These are phyloP conservation scores for Candida sp. DNA, from an alignment of 1,139 yeast genomes.

Conservation along the genomic window DNA sequence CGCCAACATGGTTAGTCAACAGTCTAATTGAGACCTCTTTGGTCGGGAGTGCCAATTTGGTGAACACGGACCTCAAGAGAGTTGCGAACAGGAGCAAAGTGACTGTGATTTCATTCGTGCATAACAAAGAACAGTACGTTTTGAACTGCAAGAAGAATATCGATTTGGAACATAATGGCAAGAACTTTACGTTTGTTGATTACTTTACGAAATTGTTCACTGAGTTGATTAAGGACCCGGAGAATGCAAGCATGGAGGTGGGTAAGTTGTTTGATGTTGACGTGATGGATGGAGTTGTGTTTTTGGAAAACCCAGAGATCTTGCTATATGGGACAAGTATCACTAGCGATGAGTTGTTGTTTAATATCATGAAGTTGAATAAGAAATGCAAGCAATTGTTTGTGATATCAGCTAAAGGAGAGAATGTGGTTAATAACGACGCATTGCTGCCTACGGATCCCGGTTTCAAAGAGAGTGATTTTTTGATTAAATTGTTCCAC, in stretches of 20 bases:
- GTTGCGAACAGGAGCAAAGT: constrained; percentile 31
- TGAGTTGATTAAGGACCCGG: constrained; percentile 27
- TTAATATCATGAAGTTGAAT: constrained; percentile 39
- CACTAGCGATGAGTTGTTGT: constrained; percentile 35
- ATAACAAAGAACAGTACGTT: constrained; percentile 37
- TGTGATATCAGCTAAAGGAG: constrained; percentile 31
- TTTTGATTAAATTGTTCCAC: constrained; percentile 52
- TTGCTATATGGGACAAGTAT: constrained; percentile 47
- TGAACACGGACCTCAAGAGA: constrained; percentile 36
- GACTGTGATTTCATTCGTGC: constrained; percentile 45
- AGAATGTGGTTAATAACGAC: not conserved
- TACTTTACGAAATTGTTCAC: constrained; percentile 47
- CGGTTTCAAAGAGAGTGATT: constrained; percentile 44
- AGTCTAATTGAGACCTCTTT: constrained; percentile 50
- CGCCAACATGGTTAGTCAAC: constrained; percentile 68
- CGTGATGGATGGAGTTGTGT: constrained; percentile 25
- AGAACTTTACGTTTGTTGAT: constrained; percentile 47
- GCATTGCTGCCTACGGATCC: constrained; percentile 35
- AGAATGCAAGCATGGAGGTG: constrained; percentile 18
- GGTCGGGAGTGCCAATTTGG: constrained; percentile 38
- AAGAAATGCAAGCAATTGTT: constrained; percentile 35
- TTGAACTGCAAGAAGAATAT: constrained; percentile 50
- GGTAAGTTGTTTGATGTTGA: constrained; percentile 26
- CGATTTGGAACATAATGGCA: constrained; percentile 31
- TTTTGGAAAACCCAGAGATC: constrained; percentile 55